Base-by-base conservation (phyloP, 2,329 filamentous ascomycete genomes). In the Teratosphaeria pseudoeucalypti region DNA sequence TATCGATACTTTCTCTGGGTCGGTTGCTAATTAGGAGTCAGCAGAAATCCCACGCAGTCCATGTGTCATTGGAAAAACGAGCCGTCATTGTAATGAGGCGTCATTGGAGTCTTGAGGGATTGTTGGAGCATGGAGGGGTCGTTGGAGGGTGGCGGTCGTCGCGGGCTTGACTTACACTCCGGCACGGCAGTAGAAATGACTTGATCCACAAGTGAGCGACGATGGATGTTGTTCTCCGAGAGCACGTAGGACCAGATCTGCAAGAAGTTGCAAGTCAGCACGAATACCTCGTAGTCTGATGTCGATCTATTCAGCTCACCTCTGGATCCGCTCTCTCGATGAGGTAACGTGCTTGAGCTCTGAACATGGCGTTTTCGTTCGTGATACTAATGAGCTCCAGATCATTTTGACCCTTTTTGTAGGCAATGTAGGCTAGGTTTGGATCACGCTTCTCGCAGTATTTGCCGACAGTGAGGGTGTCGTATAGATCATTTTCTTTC, bases 331-430 rank as follows among this genome's bases (percentile, higher is more conserved):
- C 88, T 65, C 94, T 87, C 70, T 96, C 92, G 57, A 99, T 80
- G 27, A 99, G 82, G 75, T 99, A 99, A 43, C 94, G 88, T 60
- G 92, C 92, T 76, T 99, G 94, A n/a, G 89, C 89, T 69, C 92
- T 88, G 82, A 96, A 99, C 94, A 99, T 99, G n/a, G 90, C 87
- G 78, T 99, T 99, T 77, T 99, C 95, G 69, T 97, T 99, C 71
- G 94, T 97, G 71, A 99, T 92, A 75, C 89, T 94, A 76, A 99
- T 92, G 59, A 99, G 83, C 77, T 99, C 95, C 34, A 99, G 78
- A 70, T 99, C 94, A 66, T 99, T 99, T 76, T 96, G 90, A 23
- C 94, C 94, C 81, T 99, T 99, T 68, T 86, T 84, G 75, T 96
- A 99, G 63, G 91, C 89, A 72, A 97, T 96, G 76, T 89, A 96